Conservation (phyloP, 2,329 filamentous ascomycete genomes). For the Botrytis sinoallii region DNA sequence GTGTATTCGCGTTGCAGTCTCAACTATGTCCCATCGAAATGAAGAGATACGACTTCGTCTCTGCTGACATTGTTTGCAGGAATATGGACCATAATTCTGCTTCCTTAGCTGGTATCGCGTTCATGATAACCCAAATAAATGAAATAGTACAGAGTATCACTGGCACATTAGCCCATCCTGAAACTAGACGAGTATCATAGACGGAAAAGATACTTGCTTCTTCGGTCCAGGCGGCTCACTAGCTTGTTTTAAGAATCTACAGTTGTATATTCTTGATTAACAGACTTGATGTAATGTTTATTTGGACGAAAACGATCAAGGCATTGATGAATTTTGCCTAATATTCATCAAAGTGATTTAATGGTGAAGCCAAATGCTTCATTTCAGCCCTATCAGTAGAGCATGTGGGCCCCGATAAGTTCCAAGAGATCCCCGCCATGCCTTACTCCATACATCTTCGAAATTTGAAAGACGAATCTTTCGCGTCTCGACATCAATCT, state of each 20-base stretch:
- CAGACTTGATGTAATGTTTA: not conserved
- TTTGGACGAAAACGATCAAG: not conserved
- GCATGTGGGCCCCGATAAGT: not conserved
- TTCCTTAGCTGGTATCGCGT: not conserved
- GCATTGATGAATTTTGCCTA: not conserved
- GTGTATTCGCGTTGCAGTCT: not conserved
- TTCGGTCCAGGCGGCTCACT: not conserved
- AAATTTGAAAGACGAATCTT: not conserved
- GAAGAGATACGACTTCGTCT: not conserved
- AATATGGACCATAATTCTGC: not conserved
- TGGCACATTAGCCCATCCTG: not conserved
- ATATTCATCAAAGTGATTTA: not conserved
- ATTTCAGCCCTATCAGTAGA: slow-evolving; percentile 2
- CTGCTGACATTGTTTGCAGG: not conserved
- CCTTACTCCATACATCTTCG: not conserved
- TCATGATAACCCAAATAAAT: not conserved
- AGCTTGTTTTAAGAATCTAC: not conserved
- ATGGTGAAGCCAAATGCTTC: not conserved
- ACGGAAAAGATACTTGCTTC: not conserved
- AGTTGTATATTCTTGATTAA: not conserved
- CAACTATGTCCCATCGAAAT: not conserved
- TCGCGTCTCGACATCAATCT: not conserved
- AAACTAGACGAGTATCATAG: slow-evolving; percentile 14
- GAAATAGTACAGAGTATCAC: not conserved
- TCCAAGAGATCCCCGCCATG: not conserved